Percentiles rank a stretch among this genome's conserved stretches.
These are phyloP conservation scores for Trichoderma cornu-damae DNA, from an alignment of 2,329 filamentous ascomycete species.

Conservation along the genomic window DNA sequence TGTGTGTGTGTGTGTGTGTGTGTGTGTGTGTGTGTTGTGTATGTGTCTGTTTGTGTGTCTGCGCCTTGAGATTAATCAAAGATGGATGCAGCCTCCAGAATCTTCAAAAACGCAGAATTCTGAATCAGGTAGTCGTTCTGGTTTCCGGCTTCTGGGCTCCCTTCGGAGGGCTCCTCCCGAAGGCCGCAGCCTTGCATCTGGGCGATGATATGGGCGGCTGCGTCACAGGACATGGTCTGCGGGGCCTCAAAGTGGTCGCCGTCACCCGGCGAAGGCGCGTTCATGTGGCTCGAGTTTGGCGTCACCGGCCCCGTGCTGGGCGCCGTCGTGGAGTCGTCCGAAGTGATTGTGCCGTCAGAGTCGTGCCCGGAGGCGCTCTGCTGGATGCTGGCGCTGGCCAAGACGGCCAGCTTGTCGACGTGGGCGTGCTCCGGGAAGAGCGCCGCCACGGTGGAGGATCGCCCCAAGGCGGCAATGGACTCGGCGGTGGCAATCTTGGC, in stretches of 20 bases:
- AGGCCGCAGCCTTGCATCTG: constrained; percentile 36
- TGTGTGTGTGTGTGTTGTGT: too few species aligned
- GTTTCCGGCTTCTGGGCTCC: constrained; percentile 29
- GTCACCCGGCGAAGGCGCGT: constrained; percentile 19
- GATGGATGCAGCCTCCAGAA: constrained; percentile 29
- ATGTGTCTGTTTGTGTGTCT: too few species aligned
- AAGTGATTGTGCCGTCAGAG: constrained; percentile 15
- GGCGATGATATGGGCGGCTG: constrained; percentile 36
- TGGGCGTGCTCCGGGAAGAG: constrained; percentile 21
- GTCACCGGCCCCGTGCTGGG: constrained; percentile 23
- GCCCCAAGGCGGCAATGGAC: constrained; percentile 7
- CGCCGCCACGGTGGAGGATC: constrained; percentile 11
- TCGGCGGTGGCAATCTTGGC: constrained; percentile 8
- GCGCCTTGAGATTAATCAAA: constrained; percentile 12
- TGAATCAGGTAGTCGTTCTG: constrained; percentile 31
- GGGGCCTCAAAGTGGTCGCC: constrained; percentile 26
- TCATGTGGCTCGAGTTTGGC: constrained; percentile 19
- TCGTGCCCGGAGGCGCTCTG: constrained; percentile 24
- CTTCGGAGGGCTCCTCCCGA: constrained; percentile 25
- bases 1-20: too few species aligned
- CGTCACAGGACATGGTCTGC: constrained; percentile 33
- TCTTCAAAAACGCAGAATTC: constrained; percentile 33
- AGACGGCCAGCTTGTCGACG: constrained; percentile 36
- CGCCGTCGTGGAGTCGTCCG: constrained; percentile 24
- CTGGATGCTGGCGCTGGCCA: constrained; percentile 35